A percentile compares a stretch with the other conserved stretches of the same genome.
Evolutionary conservation across 2,329 filamentous ascomycete species (phyloP).

Genomic region (Bipolaris victoriae): DNA sequence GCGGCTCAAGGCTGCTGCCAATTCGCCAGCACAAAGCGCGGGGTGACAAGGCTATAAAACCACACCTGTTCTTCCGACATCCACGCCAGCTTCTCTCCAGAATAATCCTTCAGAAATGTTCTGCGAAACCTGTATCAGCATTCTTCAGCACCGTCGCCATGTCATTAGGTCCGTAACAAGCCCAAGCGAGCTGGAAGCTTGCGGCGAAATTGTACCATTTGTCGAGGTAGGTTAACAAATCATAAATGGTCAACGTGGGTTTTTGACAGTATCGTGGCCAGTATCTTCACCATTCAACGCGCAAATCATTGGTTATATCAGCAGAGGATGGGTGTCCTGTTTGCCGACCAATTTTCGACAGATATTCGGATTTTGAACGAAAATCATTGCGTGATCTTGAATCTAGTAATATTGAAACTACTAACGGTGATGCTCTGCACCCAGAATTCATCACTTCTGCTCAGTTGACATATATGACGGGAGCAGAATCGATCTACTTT

Average conservation of each 20-base stretch:
- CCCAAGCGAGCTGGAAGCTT: too few species aligned
- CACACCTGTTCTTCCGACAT: neutral
- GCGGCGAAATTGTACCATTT: neutral
- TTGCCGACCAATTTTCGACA: neutral
- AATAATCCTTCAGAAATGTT: neutral
- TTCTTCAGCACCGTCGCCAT: neutral
- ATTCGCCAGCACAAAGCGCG: conserved; percentile 1
- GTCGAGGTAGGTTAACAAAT: neutral
- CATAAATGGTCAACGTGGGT: neutral
- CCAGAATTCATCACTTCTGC: neutral
- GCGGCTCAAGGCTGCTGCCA: conserved; percentile 67
- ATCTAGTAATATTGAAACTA: neutral
- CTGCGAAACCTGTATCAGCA: conserved; percentile 2
- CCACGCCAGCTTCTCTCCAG: neutral
- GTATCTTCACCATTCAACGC: neutral
- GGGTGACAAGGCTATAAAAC: neutral
- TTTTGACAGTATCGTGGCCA: neutral
- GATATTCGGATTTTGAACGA: neutral
- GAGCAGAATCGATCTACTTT: neutral
- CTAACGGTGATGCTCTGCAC: neutral
- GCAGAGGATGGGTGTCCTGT: neutral
- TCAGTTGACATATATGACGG: rapidly evolving
- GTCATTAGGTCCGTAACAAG: neutral
- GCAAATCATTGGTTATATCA: neutral
- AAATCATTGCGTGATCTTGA: neutral